Evolutionary conservation across 257 asterid genomes (phyloP), one percentile per base, ranked within the genome.

Genomic region (Plantago elongata): DNA sequence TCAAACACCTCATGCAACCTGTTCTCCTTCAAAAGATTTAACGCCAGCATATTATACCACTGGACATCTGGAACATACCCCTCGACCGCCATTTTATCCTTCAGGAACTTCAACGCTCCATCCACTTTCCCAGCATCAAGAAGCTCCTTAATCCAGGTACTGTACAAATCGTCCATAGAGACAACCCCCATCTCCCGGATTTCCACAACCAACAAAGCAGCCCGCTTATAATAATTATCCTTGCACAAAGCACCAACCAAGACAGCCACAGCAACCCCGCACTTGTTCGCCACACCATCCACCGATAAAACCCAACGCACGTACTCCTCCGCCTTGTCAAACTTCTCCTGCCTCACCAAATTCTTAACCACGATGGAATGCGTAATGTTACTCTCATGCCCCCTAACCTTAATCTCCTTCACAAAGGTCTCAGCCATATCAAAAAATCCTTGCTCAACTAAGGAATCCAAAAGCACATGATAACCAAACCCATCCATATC

Each of bases 391-490:
- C 58, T 69, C 79, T 79, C 70, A 37, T 52, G 69, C 27, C 95
- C 95, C 13, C 86, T 71, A 15, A 37, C 17, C 62, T 68, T 76
- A 57, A 89, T 83, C 78, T 92, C 84, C 64, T 64, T 75, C 8
- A 74, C 66, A 52, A 92, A 18, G 57, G 75, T 72, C 57, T 83
- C 83, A 38, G 69, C 88, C 16, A 72, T 78, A 55, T 81, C 89
- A 63, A 65, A 81, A 67, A 61, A 74, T 12, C 83, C 87, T 51
- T 74, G 73, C 58, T 92, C 97, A 17, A 86, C 86, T 12, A 89
- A 79, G 8, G 90, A 72, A 76, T 92, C 86, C 82, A 92, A 63
- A 17, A 92, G 79, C 54, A 92, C 85, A 15, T 86, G 89, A 63
- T 84, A 86, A 34, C 81, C 75, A 44, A 83, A 47, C 5, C 43